phyloP scores from a whole-genome alignment of 2,329 filamentous ascomycete species.

The Biscogniauxia sp. region DNA sequence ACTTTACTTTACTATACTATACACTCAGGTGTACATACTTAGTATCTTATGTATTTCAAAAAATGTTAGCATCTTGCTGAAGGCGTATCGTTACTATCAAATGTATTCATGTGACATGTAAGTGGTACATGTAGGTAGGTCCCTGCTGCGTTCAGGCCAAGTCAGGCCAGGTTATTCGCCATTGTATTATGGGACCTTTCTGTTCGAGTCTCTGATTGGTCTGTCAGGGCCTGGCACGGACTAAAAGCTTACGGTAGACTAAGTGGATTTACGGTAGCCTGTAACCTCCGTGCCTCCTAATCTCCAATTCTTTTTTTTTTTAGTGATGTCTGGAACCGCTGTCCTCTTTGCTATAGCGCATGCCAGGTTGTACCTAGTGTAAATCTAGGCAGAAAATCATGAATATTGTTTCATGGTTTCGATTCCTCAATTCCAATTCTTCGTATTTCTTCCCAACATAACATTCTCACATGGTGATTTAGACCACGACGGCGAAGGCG shows the following conservation, averaged over 20 bases:
- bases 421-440: neutral
- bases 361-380: neutral
- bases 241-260: neutral
- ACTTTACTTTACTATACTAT: too few relatives aligned
- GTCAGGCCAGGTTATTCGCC: neutral
- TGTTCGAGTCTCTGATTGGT: neutral
- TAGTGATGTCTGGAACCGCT: neutral
- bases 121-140: too few relatives aligned
- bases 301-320: neutral
- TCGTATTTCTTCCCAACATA: constrained; percentile 13
- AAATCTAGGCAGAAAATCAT: neutral
- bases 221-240: neutral
- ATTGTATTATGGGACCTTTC: neutral
- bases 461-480: too few relatives aligned
- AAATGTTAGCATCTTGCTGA: too few relatives aligned
- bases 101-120: too few relatives aligned
- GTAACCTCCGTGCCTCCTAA: neutral
- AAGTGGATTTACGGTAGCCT: neutral
- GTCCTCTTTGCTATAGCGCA: neutral
- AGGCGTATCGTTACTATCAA: too few relatives aligned
- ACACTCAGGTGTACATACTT: too few relatives aligned
- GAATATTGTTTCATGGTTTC: neutral
- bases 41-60: too few relatives aligned
- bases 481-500: constrained; percentile 10
- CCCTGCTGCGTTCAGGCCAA: neutral